These are phyloP conservation scores for Cryptococcus amylolentus DNA, from an alignment of 1,284 basidiomycete species.

Conservation along the genomic window DNA sequence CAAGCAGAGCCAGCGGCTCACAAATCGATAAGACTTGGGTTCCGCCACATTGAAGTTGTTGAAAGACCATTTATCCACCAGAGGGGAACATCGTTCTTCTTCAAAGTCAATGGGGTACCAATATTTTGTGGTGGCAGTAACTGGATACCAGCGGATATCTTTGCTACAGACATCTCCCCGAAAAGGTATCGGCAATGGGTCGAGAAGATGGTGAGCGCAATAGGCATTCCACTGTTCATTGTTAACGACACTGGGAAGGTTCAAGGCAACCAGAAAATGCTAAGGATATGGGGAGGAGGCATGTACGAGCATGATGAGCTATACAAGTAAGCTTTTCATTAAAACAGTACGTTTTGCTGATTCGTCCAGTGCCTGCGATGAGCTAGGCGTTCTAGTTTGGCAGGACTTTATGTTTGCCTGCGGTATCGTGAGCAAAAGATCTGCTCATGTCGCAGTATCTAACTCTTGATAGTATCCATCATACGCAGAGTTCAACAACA, in stretches of 20 bases:
- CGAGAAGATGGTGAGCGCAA: constrained; percentile 44
- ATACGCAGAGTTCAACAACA: constrained; percentile 50
- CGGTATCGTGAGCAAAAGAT: constrained; percentile 55
- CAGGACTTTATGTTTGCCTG: constrained; percentile 55
- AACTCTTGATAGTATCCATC: constrained; percentile 51
- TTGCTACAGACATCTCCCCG: constrained; percentile 66
- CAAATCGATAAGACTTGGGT: constrained; percentile 55
- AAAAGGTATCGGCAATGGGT: constrained; percentile 53
- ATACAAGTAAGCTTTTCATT: constrained; percentile 46
- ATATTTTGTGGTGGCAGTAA: constrained; percentile 90
- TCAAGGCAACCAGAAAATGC: constrained; percentile 56
- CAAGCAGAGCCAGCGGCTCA: constrained; percentile 5
- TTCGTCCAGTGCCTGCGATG: constrained; percentile 50
- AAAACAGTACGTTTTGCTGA: constrained; percentile 14
- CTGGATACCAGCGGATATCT: constrained; percentile 88
- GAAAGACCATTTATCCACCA: constrained; percentile 70
- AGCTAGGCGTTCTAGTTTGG: constrained; percentile 63
- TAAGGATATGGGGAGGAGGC: constrained; percentile 56
- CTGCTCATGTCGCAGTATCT: not conserved
- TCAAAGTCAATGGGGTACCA: constrained; percentile 79
- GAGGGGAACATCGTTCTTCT: constrained; percentile 74
- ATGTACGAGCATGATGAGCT: constrained; percentile 54
- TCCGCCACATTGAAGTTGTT: constrained; percentile 68
- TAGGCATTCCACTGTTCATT: not conserved
- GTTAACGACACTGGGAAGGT: constrained; percentile 27